Conservation (phyloP, 306 rosid species). For the Lagenaria siceraria region DNA sequence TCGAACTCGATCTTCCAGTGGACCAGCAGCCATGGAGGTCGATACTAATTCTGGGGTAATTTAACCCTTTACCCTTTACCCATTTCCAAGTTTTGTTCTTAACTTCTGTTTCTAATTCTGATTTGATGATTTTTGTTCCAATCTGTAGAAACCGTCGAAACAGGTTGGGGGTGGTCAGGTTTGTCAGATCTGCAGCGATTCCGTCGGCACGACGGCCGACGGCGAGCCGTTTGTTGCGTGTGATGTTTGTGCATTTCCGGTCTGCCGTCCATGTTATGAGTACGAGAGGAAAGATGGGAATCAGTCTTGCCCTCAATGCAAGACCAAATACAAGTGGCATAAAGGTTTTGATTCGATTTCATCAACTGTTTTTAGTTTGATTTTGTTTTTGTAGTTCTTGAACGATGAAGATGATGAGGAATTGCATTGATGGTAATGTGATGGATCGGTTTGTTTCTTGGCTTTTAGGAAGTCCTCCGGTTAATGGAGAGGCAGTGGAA, state of each 20-base stretch:
- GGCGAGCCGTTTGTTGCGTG: slow-evolving; percentile 79
- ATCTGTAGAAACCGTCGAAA: slow-evolving; percentile 1
- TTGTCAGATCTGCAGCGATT: slow-evolving; percentile 95
- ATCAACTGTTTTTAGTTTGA: background rate
- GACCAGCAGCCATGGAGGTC: slow-evolving; percentile 6
- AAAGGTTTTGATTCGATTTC: slow-evolving; percentile 40
- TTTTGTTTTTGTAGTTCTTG: background rate
- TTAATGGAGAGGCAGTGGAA: slow-evolving; percentile 68
- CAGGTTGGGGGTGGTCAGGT: slow-evolving; percentile 38
- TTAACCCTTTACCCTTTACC: no score
- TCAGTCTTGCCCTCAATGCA: slow-evolving; percentile 96
- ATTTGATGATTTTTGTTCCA: background rate
- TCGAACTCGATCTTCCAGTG: background rate
- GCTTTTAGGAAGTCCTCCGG: slow-evolving; percentile 69
- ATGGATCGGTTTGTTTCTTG: background rate
- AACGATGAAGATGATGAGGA: background rate
- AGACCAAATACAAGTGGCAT: slow-evolving; percentile 77
- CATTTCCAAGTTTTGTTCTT: background rate
- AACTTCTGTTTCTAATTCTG: background rate
- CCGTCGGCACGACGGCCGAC: slow-evolving; percentile 50
- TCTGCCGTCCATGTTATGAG: slow-evolving; percentile 92
- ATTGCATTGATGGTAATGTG: background rate
- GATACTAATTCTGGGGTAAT: slow-evolving; percentile 9
- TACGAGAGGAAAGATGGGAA: slow-evolving; percentile 97
- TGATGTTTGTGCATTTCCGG: slow-evolving; percentile 77